These are phyloP conservation scores for Candida xiaguanensis DNA, from an alignment of 805 yeast genomes.

Conservation along the genomic window DNA sequence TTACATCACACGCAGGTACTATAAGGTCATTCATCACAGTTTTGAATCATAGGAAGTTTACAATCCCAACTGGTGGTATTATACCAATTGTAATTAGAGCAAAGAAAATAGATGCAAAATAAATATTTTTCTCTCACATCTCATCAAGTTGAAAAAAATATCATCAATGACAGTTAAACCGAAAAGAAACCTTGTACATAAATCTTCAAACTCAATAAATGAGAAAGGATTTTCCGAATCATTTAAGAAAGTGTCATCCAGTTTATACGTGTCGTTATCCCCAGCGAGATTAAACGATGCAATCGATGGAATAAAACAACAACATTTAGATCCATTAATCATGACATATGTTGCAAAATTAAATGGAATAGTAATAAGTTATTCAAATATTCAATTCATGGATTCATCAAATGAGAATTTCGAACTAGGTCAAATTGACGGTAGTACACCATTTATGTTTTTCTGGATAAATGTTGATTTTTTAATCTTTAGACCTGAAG, in stretches of 20 bases:
- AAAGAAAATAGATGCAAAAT: neutral
- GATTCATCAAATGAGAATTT: slow-evolving; percentile 33
- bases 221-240: slow-evolving; percentile 57
- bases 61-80: slow-evolving; percentile 59
- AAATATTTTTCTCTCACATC: neutral
- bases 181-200: slow-evolving; percentile 3
- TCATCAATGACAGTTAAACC: slow-evolving; percentile 1
- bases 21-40: slow-evolving; percentile 50
- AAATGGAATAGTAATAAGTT: slow-evolving; percentile 81
- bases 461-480: slow-evolving; percentile 83
- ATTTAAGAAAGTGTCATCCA: slow-evolving; percentile 56
- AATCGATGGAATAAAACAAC: slow-evolving; percentile 73
- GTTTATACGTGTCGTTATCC: slow-evolving; percentile 81
- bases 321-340: slow-evolving; percentile 85
- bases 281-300: slow-evolving; percentile 73
- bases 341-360: slow-evolving; percentile 75
- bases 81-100: slow-evolving; percentile 52
- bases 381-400: slow-evolving; percentile 58
- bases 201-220: slow-evolving; percentile 35
- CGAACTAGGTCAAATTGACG: slow-evolving; percentile 49
- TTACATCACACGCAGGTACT: slow-evolving; percentile 62
- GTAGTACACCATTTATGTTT: slow-evolving; percentile 84
- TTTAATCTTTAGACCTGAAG: slow-evolving; percentile 83
- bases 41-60: slow-evolving; percentile 47
- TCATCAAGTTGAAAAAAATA: slow-evolving; percentile 25